phyloP scores from a whole-genome alignment of 768 basidiomycete genomes.

The Amanita brunnescens region DNA sequence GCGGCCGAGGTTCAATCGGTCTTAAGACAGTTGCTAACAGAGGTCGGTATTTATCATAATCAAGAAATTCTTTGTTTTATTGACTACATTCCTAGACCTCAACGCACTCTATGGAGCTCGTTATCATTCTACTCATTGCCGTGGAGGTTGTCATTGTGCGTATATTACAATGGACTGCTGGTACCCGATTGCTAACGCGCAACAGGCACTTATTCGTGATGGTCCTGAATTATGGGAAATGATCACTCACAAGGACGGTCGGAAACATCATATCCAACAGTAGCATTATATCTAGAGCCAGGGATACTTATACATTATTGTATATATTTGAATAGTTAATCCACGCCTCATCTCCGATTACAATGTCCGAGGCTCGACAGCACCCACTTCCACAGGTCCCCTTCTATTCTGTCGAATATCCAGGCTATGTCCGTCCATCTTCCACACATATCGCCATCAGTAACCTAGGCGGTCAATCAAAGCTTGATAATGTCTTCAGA shows the following conservation, averaged over 20 bases:
- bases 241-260: conserved; percentile 23
- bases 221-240: conserved; percentile 70
- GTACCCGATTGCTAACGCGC: conserved; percentile 3
- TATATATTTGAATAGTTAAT: too few species aligned
- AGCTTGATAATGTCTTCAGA: conserved; percentile 71
- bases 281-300: too few species aligned
- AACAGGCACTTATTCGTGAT: conserved; percentile 65
- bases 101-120: conserved; percentile 86
- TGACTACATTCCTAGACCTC: conserved; percentile 51
- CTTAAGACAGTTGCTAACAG: conserved; percentile 80
- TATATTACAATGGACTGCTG: conserved; percentile 5
- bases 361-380: conserved; percentile 20
- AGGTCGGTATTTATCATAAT: conserved; percentile 35
- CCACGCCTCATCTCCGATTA: too few species aligned
- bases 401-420: conserved; percentile 84
- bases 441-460: conserved; percentile 57
- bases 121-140: conserved; percentile 91
- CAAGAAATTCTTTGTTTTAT: conserved; percentile 3
- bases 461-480: conserved; percentile 60
- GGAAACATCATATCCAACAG: not conserved
- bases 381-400: conserved; percentile 43
- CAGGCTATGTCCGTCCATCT: conserved; percentile 64
- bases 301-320: too few species aligned
- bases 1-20: conserved; percentile 87
- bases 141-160: conserved; percentile 90